A percentile compares a stretch with the other conserved stretches of the same genome.
Conservation (phyloP, 176 grass and related monocot genomes). For the Bolboschoenus planiculmis region DNA sequence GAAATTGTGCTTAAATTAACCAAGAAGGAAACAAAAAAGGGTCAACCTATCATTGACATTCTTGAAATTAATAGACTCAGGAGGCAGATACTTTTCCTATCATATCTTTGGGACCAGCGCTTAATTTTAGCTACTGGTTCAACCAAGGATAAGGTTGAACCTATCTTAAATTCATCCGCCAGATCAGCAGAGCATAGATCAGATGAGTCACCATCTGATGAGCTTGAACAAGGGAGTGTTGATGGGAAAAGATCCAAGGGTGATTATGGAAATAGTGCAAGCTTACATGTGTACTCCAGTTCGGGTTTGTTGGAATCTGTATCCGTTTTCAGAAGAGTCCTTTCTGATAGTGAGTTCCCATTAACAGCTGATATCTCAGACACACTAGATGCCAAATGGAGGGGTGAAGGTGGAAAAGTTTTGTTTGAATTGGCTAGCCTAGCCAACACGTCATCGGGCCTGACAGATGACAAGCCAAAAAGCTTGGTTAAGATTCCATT, state of each 20-base stretch:
- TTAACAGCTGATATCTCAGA: slow-evolving; percentile 56
- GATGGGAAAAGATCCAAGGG: slow-evolving; percentile 28
- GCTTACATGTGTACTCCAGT: slow-evolving; percentile 35
- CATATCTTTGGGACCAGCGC: slow-evolving; percentile 85
- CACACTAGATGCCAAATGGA: slow-evolving; percentile 87
- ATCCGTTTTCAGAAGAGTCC: slow-evolving; percentile 42
- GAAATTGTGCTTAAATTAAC: slow-evolving; percentile 52
- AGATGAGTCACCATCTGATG: background rate
- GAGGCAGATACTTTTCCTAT: slow-evolving; percentile 67
- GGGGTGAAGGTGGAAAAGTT: slow-evolving; percentile 49
- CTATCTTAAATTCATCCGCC: background rate
- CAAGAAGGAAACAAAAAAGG: slow-evolving; percentile 57
- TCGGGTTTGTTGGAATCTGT: slow-evolving; percentile 39
- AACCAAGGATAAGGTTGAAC: slow-evolving; percentile 43
- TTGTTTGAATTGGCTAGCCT: slow-evolving; percentile 34
- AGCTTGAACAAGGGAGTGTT: slow-evolving; percentile 11
- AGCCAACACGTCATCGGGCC: slow-evolving; percentile 23
- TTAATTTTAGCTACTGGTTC: slow-evolving; percentile 56
- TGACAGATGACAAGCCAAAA: slow-evolving; percentile 47
- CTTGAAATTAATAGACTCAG: slow-evolving; percentile 89
- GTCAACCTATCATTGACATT: slow-evolving; percentile 66
- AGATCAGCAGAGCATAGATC: slow-evolving; percentile 18
- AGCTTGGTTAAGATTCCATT: slow-evolving; percentile 65
- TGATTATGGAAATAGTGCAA: slow-evolving; percentile 29
- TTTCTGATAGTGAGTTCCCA: slow-evolving; percentile 66